These are phyloP conservation scores for Fusarium euwallaceae DNA, from an alignment of 2,329 filamentous ascomycete species.

Conservation along the genomic window DNA sequence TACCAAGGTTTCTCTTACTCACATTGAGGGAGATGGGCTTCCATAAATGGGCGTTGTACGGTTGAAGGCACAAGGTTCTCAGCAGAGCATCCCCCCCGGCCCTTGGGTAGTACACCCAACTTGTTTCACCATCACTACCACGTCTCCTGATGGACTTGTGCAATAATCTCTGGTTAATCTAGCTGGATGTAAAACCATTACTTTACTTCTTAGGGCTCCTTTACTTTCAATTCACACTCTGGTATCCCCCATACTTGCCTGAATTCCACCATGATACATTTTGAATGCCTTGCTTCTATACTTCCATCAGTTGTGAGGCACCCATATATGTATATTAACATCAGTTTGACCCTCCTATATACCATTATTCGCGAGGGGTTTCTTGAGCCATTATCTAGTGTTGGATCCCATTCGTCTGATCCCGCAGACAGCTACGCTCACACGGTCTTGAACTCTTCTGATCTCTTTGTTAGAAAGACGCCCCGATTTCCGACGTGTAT, in stretches of 20 bases:
- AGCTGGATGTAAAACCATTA: not conserved
- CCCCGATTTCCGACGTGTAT: not conserved
- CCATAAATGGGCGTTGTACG: not conserved
- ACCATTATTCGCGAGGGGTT: not conserved
- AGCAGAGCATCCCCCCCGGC: too few species aligned
- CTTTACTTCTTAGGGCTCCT: not conserved
- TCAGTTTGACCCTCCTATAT: not conserved
- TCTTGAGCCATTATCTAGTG: not conserved
- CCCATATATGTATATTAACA: not conserved
- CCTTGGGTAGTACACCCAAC: not conserved
- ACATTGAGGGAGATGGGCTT: not conserved
- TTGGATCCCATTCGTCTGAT: not conserved
- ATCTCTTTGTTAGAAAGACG: not conserved
- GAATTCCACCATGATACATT: not conserved
- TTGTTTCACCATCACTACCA: not conserved
- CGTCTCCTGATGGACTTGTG: not conserved
- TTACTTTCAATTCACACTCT: not conserved
- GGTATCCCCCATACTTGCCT: not conserved
- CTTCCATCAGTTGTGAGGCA: not conserved
- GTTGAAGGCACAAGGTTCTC: not conserved
- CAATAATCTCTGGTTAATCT: not conserved
- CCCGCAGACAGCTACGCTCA: not conserved
- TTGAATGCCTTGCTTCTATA: not conserved
- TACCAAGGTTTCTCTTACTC: constrained; percentile 36
- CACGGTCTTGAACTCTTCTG: not conserved